Evolutionary conservation across 495 filamentous ascomycete genomes (phyloP), one percentile per base, ranked within the genome.

Genomic region (Opeltia flavorubescens): DNA sequence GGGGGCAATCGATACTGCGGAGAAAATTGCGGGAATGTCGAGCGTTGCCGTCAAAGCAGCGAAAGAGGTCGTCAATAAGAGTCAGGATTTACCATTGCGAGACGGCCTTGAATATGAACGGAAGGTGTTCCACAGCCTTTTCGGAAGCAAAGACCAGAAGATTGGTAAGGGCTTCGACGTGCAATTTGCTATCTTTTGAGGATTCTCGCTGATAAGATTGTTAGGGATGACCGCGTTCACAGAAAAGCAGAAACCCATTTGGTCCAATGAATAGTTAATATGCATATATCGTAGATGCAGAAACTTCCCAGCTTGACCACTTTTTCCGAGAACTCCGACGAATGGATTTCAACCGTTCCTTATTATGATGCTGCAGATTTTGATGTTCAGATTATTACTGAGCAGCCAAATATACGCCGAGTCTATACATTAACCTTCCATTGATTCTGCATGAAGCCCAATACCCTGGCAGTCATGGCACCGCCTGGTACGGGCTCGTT

Each of bases 21-120:
- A 83, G 76, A 84, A 72, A 43, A 95, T 98, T 66, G 86, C 93
- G 0, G 68, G 80, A 0, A 83, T 86, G 59, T 83, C 80, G 26
- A 73, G 67, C 54, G 77, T 96, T 29, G 83, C 87, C 0, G 79
- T 93, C 21, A 76, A 82, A 70, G 91, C 85, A n/a, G 84, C 78
- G 6, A 98, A 98, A 75, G 91, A 96, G 73, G 93, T 88, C 15
- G 88, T 98, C 23, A 95, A 95, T 56, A 94, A 95, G 78, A 89
- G 85, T 56, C 86, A 94, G 70, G 89, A 96, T 54, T 59, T 89
- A 51, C 67, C 77, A 11, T 64, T 98, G 50, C 70, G 81, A 55
- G 93, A 95, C 56, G 91, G 91, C 0, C 80, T 98, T 1, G 93
- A 96, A 67, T 95, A 75, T 66, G 91, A 98, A 76, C 69, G 91